Conservation (phyloP, 257 asterid species). For the Coffea canephora region DNA sequence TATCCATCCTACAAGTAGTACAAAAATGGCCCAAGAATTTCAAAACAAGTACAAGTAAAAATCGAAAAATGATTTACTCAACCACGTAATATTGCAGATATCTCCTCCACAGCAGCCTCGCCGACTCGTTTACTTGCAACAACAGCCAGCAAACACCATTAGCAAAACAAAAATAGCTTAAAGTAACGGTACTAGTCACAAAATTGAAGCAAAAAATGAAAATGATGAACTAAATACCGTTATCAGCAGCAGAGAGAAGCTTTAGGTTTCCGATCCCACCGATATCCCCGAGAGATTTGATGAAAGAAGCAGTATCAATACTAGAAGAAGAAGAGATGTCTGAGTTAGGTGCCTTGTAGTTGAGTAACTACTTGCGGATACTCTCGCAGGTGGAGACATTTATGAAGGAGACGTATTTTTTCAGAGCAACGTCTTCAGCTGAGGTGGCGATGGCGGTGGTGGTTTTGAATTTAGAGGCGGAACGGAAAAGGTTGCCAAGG, state of each 20-base stretch:
- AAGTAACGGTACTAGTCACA: neutral
- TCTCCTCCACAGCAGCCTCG: slow-evolving; percentile 33
- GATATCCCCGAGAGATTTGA: slow-evolving; percentile 28
- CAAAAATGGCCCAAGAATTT: neutral
- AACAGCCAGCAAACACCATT: neutral
- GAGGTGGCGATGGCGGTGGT: slow-evolving; percentile 21
- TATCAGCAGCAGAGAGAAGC: slow-evolving; percentile 29
- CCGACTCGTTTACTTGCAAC: slow-evolving; percentile 39
- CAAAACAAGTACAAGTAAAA: neutral
- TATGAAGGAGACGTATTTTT: slow-evolving; percentile 40
- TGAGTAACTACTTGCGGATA: slow-evolving; percentile 23
- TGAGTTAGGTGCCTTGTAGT: slow-evolving; percentile 9
- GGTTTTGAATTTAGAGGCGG: slow-evolving; percentile 34
- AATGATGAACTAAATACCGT: slow-evolving; percentile 33
- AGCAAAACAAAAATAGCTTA: neutral
- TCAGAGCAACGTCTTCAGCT: slow-evolving; percentile 37
- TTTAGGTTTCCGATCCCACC: slow-evolving; percentile 33
- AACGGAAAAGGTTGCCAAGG: slow-evolving; percentile 46
- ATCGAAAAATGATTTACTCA: slow-evolving; percentile 9
- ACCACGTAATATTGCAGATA: slow-evolving; percentile 48
- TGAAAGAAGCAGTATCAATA: neutral
- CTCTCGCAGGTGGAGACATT: slow-evolving; percentile 22
- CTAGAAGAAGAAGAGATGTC: slow-evolving; percentile 1
- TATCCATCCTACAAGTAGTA: neutral
- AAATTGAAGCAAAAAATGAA: slow-evolving; percentile 1